Conservation (phyloP, 192 early-diverging fungal genomes). For the Linnemannia exigua region DNA sequence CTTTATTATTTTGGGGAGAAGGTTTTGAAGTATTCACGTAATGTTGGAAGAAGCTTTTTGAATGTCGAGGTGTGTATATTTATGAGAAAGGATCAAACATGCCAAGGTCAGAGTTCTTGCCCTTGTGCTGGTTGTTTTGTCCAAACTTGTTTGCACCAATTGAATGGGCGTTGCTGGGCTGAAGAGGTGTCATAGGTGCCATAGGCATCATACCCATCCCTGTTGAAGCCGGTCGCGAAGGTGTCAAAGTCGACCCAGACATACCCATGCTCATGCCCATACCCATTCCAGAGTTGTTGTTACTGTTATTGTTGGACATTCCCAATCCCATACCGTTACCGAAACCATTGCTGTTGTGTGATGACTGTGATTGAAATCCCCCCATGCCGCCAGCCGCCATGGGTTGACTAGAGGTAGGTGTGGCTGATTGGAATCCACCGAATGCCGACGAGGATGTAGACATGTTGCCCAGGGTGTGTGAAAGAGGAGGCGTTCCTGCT, state of each 20-base stretch:
- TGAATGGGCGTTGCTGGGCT: conserved; percentile 25
- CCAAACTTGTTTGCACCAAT: conserved; percentile 18
- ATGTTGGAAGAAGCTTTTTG: background rate
- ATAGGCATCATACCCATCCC: conserved; percentile 37
- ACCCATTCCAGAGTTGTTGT: conserved; percentile 13
- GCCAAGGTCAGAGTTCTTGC: conserved; percentile 52
- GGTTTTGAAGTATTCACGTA: background rate
- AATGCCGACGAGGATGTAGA: conserved; percentile 46
- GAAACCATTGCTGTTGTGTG: conserved; percentile 14
- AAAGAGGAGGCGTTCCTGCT: conserved; percentile 41
- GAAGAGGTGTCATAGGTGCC: conserved; percentile 45
- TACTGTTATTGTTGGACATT: conserved; percentile 5
- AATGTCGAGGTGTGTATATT: background rate
- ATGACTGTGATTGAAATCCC: conserved; percentile 34
- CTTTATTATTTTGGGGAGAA: background rate
- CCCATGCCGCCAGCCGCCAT: conserved; percentile 40
- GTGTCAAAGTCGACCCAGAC: conserved; percentile 27
- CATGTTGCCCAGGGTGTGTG: conserved; percentile 50
- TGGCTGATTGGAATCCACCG: conserved; percentile 51
- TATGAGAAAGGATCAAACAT: conserved; percentile 58
- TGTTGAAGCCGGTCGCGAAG: conserved; percentile 12
- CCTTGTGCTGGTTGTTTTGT: conserved; percentile 28
- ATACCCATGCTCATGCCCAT: conserved; percentile 15
- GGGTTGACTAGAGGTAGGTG: conserved; percentile 16
- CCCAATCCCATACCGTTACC: conserved; percentile 29